Percentiles rank a stretch among this genome's conserved stretches.
These are phyloP conservation scores for Begonia fuchsioides DNA, from an alignment of 306 rosid genomes.

Conservation along the genomic window DNA sequence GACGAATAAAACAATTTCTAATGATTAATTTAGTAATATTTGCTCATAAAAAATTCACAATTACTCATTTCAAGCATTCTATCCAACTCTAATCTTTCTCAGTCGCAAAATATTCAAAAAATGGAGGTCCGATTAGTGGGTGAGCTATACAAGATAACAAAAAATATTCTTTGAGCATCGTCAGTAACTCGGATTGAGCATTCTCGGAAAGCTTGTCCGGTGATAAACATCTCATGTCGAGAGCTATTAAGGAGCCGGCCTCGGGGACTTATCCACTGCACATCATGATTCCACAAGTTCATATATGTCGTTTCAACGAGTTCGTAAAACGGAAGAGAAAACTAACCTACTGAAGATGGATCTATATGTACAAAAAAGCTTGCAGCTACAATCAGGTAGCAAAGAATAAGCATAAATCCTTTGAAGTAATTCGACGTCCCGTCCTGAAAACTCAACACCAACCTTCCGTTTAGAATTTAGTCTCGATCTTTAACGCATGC, in stretches of 20 bases:
- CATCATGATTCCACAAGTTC: not conserved
- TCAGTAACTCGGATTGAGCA: no score
- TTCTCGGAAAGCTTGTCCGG: not conserved
- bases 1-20: no score
- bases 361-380: constrained; percentile 76
- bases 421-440: constrained; percentile 81
- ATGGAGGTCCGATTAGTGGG: not conserved
- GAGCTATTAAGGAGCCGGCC: constrained; percentile 2
- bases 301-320: not conserved
- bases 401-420: constrained; percentile 73
- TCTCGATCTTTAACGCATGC: no score
- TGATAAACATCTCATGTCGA: constrained; percentile 1
- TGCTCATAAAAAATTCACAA: no score
- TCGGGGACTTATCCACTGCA: constrained; percentile 6
- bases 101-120: no score
- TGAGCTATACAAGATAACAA: constrained; percentile 5
- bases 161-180: constrained; percentile 2
- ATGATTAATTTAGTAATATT: no score
- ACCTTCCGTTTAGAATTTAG: no score
- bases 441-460: constrained; percentile 29
- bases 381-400: constrained; percentile 76
- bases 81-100: no score
- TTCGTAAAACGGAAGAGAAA: not conserved
- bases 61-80: no score
- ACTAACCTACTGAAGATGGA: constrained; percentile 26